phyloP scores from a whole-genome alignment of 306 rosid species.

The Gynostemma pentaphyllum region DNA sequence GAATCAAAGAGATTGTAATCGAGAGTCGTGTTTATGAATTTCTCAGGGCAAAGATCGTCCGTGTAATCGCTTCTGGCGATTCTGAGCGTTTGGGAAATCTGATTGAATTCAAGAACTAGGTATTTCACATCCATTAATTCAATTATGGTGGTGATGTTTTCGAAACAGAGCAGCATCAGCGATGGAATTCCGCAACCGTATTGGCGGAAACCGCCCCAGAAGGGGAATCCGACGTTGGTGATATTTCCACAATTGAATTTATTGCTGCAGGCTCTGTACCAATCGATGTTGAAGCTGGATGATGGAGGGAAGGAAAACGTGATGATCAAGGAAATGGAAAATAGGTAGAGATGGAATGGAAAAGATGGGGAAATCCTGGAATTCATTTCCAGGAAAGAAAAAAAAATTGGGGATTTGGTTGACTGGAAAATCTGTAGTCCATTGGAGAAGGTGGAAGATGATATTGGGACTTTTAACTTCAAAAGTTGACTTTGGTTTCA shows the following conservation, averaged over 20 bases:
- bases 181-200: slow-evolving; percentile 3
- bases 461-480: too few species aligned
- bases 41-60: background rate
- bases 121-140: background rate
- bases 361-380: too few species aligned
- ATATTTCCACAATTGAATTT: background rate
- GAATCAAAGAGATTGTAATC: slow-evolving; percentile 6
- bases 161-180: background rate
- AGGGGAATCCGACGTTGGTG: slow-evolving; percentile 6
- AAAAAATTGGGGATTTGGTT: too few species aligned
- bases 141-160: background rate
- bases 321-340: too few species aligned
- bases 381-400: too few species aligned
- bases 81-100: background rate
- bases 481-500: too few species aligned
- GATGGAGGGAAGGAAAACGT: too few species aligned
- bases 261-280: slow-evolving; percentile 2
- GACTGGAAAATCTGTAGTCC: too few species aligned
- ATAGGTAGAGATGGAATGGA: too few species aligned
- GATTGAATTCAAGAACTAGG: background rate
- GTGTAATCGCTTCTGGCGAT: slow-evolving; percentile 10
- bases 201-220: slow-evolving; percentile 7
- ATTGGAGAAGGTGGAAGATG: too few species aligned
- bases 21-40: slow-evolving; percentile 13
- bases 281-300: too few species aligned